phyloP scores from a whole-genome alignment of 768 basidiomycete species.

The Russula lepida region DNA sequence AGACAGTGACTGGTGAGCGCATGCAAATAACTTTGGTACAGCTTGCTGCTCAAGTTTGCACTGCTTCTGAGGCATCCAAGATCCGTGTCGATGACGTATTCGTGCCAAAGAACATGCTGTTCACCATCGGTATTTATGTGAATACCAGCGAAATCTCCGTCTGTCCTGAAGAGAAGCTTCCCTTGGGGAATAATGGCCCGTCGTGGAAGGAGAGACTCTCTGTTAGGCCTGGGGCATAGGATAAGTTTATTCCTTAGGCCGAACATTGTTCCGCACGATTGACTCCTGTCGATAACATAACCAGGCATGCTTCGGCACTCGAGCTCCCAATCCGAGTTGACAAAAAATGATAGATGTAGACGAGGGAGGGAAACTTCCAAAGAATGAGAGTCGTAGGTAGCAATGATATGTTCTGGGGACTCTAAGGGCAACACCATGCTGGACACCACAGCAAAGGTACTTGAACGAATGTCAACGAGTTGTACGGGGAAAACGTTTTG shows the following conservation, averaged over 20 bases:
- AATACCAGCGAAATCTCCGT: slow-evolving; percentile 1
- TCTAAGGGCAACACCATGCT: not conserved
- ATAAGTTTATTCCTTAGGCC: slow-evolving; percentile 32
- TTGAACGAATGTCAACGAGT: slow-evolving; percentile 6
- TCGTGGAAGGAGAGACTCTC: not conserved
- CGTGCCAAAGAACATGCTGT: slow-evolving; percentile 22
- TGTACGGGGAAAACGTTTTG: not conserved
- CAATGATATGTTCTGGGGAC: not conserved
- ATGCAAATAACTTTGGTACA: slow-evolving; percentile 39
- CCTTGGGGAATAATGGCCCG: slow-evolving; percentile 10
- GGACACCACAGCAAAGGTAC: not conserved
- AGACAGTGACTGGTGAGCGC: slow-evolving; percentile 37
- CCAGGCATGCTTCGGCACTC: slow-evolving; percentile 35
- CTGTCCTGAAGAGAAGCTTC: not conserved
- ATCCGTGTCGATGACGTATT: slow-evolving; percentile 27
- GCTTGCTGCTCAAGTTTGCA: slow-evolving; percentile 24
- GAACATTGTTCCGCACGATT: slow-evolving; percentile 38
- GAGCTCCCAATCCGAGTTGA: slow-evolving; percentile 27
- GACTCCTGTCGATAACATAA: slow-evolving; percentile 36
- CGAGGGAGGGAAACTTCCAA: slow-evolving; percentile 31
- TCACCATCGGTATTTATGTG: not conserved
- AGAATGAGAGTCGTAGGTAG: not conserved
- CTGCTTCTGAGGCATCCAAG: slow-evolving; percentile 28
- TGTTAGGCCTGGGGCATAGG: not conserved
- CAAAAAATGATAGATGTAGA: slow-evolving; percentile 34